These are phyloP conservation scores for Aspergillus viridinutans DNA, from an alignment of 2,329 filamentous ascomycete species.

Conservation along the genomic window DNA sequence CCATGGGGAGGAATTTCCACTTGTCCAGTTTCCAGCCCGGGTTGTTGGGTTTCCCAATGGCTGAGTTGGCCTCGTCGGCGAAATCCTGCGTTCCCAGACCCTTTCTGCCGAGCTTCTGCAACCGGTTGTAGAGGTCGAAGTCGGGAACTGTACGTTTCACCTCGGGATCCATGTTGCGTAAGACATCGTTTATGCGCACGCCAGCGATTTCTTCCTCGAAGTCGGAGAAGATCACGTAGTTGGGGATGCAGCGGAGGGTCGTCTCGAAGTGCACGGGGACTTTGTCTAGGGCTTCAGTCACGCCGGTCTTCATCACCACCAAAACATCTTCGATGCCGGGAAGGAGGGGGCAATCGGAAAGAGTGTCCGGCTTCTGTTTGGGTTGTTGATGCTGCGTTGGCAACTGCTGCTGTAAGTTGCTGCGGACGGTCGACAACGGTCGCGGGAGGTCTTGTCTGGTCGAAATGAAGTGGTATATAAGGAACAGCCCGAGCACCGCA, in stretches of 20 bases:
- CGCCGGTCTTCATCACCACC: conserved; percentile 56
- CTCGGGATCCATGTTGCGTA: conserved; percentile 41
- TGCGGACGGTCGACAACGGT: neutral
- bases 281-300: conserved; percentile 53
- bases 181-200: conserved; percentile 48
- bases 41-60: conserved; percentile 43
- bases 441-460: conserved; percentile 58
- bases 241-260: conserved; percentile 52
- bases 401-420: conserved; percentile 41
- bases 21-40: conserved; percentile 52
- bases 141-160: conserved; percentile 42
- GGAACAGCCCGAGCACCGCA: conserved; percentile 52
- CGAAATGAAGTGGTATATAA: conserved; percentile 56
- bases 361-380: conserved; percentile 1
- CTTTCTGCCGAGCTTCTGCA: conserved; percentile 41
- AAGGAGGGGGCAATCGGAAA: conserved; percentile 27
- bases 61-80: conserved; percentile 36
- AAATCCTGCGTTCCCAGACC: conserved; percentile 38
- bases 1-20: conserved; percentile 56
- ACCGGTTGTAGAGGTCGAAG: conserved; percentile 50
- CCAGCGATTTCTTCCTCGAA: conserved; percentile 51
- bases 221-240: conserved; percentile 58
- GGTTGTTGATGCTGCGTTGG: conserved; percentile 6
- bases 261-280: conserved; percentile 53
- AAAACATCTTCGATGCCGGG: conserved; percentile 50